Evolutionary conservation across 805 yeast species (phyloP).

Genomic region (Saccharomycopsis olivae): DNA sequence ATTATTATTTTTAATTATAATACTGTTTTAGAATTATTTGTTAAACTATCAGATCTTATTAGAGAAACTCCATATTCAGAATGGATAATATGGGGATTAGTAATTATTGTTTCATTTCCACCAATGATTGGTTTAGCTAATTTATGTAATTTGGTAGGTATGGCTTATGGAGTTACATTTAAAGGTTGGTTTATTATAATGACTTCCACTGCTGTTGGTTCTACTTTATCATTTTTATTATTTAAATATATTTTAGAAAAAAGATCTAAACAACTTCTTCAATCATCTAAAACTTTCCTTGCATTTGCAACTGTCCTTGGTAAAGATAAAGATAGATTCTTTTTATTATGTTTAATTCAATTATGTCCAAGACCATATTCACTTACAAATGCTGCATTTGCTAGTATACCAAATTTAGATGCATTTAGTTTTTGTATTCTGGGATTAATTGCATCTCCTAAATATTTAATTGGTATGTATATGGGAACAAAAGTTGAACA

Average conservation of each 20-base stretch:
- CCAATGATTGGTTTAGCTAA: constrained; percentile 80
- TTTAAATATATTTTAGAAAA: constrained; percentile 50
- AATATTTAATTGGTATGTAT: constrained; percentile 62
- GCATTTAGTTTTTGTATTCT: constrained; percentile 57
- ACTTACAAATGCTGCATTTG: constrained; percentile 83
- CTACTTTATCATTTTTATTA: constrained; percentile 59
- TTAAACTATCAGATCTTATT: constrained; percentile 37
- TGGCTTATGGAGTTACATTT: constrained; percentile 67
- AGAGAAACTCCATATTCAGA: constrained; percentile 30
- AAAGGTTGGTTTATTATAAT: constrained; percentile 74
- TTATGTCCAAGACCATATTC: constrained; percentile 92
- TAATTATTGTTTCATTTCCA: constrained; percentile 74
- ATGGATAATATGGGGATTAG: constrained; percentile 36
- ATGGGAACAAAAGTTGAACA: constrained; percentile 66
- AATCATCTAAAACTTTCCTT: constrained; percentile 51
- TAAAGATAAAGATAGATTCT: constrained; percentile 53
- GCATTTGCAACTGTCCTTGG: constrained; percentile 64
- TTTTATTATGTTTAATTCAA: constrained; percentile 61
- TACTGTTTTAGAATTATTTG: constrained; percentile 26
- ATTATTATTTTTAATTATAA: neutral
- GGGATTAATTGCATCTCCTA: constrained; percentile 70
- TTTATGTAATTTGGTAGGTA: constrained; percentile 57
- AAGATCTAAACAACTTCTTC: constrained; percentile 51
- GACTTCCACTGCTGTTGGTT: constrained; percentile 58
- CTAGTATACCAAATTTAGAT: constrained; percentile 71